Evolutionary conservation across 176 grass and related monocot genomes (phyloP), one percentile per base, ranked within the genome.

Genomic region (Eleusine coracana): DNA sequence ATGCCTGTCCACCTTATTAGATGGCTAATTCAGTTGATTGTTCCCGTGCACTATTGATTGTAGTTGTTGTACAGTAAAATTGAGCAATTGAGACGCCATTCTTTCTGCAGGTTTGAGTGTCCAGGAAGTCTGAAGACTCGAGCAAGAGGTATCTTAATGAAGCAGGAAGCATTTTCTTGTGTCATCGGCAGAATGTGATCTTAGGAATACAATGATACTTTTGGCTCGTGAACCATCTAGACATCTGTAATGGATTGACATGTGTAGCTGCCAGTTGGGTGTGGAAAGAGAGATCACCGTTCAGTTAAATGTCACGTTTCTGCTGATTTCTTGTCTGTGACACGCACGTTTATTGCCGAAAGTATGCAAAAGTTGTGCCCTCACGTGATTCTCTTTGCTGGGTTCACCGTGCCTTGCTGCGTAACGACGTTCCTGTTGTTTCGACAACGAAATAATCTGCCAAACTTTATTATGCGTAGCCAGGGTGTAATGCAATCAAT

Each of bases 121-220:
- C n/a, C n/a, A 71, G n/a, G 69, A 71, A 7, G 69, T 71, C 20
- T 71, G 42, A 71, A 71, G 41, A 64, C 11, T 64, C 58, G 29
- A 63, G 23, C 56, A 10, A 40, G 74, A 55, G 5, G 51, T 38
- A 10, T 42, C 5, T n/a, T 45, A 20, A 41, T 61, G 55, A 63
- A 63, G 38, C 58, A 1, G 13, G 75, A 42, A 77, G 58, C 39
- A 23, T 45, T 63, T 64, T 44, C 14, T 55, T 21, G 72, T 21
- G 72, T 18, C 71, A 34, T 6, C 71, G 5, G 49, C 71, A 20
- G 14, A 77, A 16, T 70, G 39, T 46, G 40, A 8, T 59, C 4
- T 27, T 77, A 40, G 15, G 8, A 44, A 44, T 77, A 21, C 59
- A 21, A 2, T 62, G 7, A 77, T 10, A 28, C 5, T 29, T 27